Evolutionary conservation across 73 alveolate species (phyloP), one percentile per base, ranked within the genome.

Genomic region (Tetrahymena thermophila): DNA sequence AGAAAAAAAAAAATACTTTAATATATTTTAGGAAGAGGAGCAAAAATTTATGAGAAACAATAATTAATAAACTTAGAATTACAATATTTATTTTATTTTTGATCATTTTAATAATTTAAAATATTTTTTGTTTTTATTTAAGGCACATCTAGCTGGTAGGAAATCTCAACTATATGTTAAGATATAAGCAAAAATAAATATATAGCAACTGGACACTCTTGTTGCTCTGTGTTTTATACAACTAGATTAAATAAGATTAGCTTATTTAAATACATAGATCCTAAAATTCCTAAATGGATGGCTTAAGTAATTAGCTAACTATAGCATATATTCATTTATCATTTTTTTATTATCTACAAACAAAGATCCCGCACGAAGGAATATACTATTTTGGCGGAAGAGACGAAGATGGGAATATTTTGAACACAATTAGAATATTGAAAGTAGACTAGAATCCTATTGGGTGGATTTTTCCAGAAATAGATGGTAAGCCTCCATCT

Each of bases 391-490:
- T 96, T 84, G 98, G 98, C 7, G 98, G 98, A 2, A 96, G 94
- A 83, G 94, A 96, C 43, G 95, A 96, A 85, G 96, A 96, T 56
- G 97, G 97, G 42, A 96, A 97, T 43, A 35, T 96, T 38, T 93
- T 89, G 10, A 96, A 96, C 93, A 83, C 94, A 93, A 50, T 96
- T 93, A 94, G 98, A 96, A 96, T 96, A 93, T 94, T 96, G 94
- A 89, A 94, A 56, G 85, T 94, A 96, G 97, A 96, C 10, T 93
- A 94, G 89, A 96, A 96, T 42, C 97, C 97, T 56, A 93, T 96
- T n/a, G 35, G 94, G n/a, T 96, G 97, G 97, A 37, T 94, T 43
- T 25, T 56, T 85, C 93, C 96, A 17, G 83, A 94, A 56, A 93
- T 96, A 37, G 34, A 37, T 34, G 98, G 98, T 3, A 44, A 34